phyloP scores from a whole-genome alignment of 495 filamentous ascomycete genomes.

The Xylaria palmicola region DNA sequence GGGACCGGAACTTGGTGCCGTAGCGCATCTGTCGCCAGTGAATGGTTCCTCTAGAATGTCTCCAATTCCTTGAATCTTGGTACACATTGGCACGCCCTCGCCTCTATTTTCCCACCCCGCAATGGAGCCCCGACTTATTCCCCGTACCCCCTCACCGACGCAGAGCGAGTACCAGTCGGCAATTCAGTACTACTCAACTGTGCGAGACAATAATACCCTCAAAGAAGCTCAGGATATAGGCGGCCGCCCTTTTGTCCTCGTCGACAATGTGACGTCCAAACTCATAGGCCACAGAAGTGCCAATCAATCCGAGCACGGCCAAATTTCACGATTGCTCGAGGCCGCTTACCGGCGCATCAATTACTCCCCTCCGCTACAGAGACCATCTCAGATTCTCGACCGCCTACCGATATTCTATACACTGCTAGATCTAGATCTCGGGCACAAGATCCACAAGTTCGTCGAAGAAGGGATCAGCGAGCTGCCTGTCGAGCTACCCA shows the following conservation, averaged over 20 bases:
- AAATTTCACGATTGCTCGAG: background rate
- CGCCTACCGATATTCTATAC: slow-evolving; percentile 9
- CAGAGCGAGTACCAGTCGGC: slow-evolving; percentile 3
- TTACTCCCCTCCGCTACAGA: background rate
- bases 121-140: background rate
- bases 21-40: background rate
- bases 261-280: background rate
- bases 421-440: slow-evolving; percentile 1
- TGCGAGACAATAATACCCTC: slow-evolving; percentile 3
- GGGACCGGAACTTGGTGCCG: background rate
- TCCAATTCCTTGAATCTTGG: background rate
- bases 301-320: background rate
- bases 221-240: slow-evolving; percentile 2
- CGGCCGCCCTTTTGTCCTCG: background rate
- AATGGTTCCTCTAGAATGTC: background rate
- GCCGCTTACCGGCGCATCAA: background rate
- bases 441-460: slow-evolving; percentile 10
- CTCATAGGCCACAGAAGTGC: background rate
- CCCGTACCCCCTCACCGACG: background rate
- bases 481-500: background rate
- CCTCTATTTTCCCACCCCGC: background rate
- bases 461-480: background rate
- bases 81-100: background rate
- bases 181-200: background rate
- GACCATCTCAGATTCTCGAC: background rate